Conservation (phyloP, 768 basidiomycete species). For the Porpolomopsis calyptriformis region DNA sequence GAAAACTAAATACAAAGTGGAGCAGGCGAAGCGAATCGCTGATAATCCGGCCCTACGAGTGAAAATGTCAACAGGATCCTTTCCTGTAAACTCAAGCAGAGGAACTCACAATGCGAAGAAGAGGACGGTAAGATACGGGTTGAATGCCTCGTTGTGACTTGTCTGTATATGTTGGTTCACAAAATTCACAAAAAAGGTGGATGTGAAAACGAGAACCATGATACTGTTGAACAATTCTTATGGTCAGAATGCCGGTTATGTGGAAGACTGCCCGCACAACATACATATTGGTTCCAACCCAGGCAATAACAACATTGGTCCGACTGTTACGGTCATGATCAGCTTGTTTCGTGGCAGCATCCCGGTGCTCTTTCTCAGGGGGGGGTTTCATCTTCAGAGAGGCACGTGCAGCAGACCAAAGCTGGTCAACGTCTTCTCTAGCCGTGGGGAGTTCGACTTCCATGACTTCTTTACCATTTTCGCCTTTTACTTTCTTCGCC, state of each 20-base stretch:
- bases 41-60: slow-evolving; percentile 60
- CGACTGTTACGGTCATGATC: slow-evolving; percentile 79
- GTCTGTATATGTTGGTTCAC: slow-evolving; percentile 45
- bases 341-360: slow-evolving; percentile 79
- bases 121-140: slow-evolving; percentile 81
- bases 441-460: slow-evolving; percentile 78
- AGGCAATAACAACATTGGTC: slow-evolving; percentile 75
- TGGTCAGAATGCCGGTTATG: too few species aligned
- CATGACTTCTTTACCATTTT: slow-evolving; percentile 77
- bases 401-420: slow-evolving; percentile 71
- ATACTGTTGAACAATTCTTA: too few species aligned
- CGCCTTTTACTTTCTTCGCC: slow-evolving; percentile 80
- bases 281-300: slow-evolving; percentile 85
- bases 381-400: slow-evolving; percentile 58
- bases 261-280: too few species aligned
- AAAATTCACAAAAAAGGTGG: slow-evolving; percentile 66
- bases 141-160: slow-evolving; percentile 52
- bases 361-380: slow-evolving; percentile 72
- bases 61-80: slow-evolving; percentile 1
- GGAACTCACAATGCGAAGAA: slow-evolving; percentile 47
- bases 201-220: slow-evolving; percentile 69
- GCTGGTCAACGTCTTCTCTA: slow-evolving; percentile 77
- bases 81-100: background rate
- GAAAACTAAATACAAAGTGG: slow-evolving; percentile 67
- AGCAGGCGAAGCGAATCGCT: slow-evolving; percentile 71